phyloP scores from a whole-genome alignment of 768 basidiomycete genomes.

The Epithele typhae region DNA sequence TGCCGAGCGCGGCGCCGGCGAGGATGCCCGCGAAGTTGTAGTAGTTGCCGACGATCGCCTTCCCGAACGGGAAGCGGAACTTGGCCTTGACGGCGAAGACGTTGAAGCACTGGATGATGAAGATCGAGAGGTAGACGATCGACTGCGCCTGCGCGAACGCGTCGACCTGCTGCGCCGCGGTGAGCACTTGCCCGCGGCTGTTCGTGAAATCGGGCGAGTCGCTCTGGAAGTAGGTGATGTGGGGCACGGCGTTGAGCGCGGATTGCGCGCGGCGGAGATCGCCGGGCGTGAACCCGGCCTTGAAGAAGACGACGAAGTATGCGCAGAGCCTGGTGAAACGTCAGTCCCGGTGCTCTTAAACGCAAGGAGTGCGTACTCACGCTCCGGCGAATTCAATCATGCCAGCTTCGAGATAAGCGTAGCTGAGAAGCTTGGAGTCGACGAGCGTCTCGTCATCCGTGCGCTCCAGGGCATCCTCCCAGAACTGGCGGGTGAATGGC shows the following conservation, averaged over 20 bases:
- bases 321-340: conserved; percentile 56
- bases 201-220: conserved; percentile 53
- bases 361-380: conserved; percentile 32
- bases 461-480: conserved; percentile 51
- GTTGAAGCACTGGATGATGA: conserved; percentile 68
- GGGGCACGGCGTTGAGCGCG: background rate
- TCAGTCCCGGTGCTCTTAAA: too few relatives aligned
- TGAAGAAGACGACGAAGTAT: conserved; percentile 65
- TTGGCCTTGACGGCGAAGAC: conserved; percentile 66
- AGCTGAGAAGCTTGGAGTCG: conserved; percentile 57
- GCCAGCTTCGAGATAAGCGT: conserved; percentile 64
- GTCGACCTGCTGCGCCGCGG: conserved; percentile 46
- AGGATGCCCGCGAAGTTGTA: conserved; percentile 64
- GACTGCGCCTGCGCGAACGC: conserved; percentile 60
- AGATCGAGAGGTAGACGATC: conserved; percentile 63
- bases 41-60: conserved; percentile 48
- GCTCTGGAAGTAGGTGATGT: conserved; percentile 38
- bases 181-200: conserved; percentile 42
- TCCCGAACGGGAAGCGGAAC: conserved; percentile 62
- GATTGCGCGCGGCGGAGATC: conserved; percentile 52
- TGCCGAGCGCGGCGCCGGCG: conserved; percentile 56
- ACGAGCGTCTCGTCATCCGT: conserved; percentile 58
- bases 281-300: conserved; percentile 54
- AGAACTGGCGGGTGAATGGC: conserved; percentile 55
- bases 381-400: conserved; percentile 53